Evolutionary conservation across 2,329 filamentous ascomycete species (phyloP).

Genomic region (Cryphonectria carpinicola): DNA sequence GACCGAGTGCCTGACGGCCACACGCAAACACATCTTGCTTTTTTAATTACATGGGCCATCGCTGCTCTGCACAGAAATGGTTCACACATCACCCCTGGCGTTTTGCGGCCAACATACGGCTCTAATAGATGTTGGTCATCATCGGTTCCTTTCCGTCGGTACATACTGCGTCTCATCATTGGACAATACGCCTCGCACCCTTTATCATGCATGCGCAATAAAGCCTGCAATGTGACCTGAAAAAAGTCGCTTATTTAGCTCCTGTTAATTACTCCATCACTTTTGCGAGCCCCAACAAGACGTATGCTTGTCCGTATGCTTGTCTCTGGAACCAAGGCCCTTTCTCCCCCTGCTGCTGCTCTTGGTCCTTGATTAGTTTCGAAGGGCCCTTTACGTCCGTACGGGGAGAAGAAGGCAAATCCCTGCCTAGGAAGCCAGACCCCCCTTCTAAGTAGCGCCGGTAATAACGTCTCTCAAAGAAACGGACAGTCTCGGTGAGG

Average conservation of each 20-base stretch:
- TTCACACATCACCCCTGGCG: not conserved
- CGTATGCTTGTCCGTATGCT: not conserved
- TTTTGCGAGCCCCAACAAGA: not conserved
- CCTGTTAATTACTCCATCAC: not conserved
- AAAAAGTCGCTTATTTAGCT: not conserved
- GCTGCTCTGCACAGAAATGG: not conserved
- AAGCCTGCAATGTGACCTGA: not conserved
- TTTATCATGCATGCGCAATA: not conserved
- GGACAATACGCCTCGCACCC: not conserved
- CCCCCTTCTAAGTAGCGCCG: not conserved
- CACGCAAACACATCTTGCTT: not conserved
- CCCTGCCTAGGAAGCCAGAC: not conserved
- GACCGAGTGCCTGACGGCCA: not conserved
- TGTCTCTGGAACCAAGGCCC: not conserved
- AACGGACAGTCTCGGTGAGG: not conserved
- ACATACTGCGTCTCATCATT: conserved; percentile 1
- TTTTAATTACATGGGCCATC: not conserved
- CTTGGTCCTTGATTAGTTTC: not conserved
- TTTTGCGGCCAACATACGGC: not conserved
- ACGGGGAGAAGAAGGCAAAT: not conserved
- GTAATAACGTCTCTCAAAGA: conserved; percentile 1
- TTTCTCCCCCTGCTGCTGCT: not conserved
- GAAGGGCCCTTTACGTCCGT: not conserved
- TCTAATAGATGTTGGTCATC: not conserved
- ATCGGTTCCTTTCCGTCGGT: conserved; percentile 13